phyloP scores from a whole-genome alignment of 768 basidiomycete species.

The Psilocybe cyanescens region DNA sequence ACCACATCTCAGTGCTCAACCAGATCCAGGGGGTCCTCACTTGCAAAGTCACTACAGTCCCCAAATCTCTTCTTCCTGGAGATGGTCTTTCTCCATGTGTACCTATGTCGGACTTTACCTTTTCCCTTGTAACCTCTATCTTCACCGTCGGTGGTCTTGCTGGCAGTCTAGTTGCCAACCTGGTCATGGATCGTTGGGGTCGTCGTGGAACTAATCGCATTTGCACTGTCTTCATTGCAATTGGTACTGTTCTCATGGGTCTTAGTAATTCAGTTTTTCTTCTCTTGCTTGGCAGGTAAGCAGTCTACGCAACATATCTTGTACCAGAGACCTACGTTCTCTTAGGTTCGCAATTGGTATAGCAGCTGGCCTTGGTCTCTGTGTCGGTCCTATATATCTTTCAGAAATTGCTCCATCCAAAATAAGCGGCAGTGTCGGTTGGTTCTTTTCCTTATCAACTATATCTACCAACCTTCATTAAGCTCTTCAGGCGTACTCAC shows the following conservation, averaged over 20 bases:
- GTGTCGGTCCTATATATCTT: conserved; percentile 85
- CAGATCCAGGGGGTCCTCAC: conserved; percentile 83
- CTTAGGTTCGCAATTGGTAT: conserved; percentile 68
- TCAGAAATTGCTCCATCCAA: conserved; percentile 80
- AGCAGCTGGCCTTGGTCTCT: conserved; percentile 73
- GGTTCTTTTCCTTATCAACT: conserved; percentile 19
- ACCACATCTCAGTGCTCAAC: conserved; percentile 90
- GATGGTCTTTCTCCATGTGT: conserved; percentile 73
- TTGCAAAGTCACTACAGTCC: conserved; percentile 46
- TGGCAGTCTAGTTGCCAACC: conserved; percentile 72
- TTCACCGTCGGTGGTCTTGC: conserved; percentile 89
- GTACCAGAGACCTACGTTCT: conserved; percentile 2
- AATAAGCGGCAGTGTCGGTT: conserved; percentile 77
- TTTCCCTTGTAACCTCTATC: conserved; percentile 82
- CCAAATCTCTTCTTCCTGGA: conserved; percentile 26
- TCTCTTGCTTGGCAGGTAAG: conserved; percentile 70
- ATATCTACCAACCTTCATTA: background rate
- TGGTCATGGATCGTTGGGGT: conserved; percentile 72
- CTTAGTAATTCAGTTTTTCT: conserved; percentile 57
- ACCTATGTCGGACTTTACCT: conserved; percentile 73
- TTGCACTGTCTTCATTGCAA: conserved; percentile 56
- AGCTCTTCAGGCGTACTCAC: conserved; percentile 67
- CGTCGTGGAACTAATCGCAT: conserved; percentile 67
- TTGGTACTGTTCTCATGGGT: conserved; percentile 70
- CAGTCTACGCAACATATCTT: background rate